Conservation (phyloP, 1,139 yeast genomes). For the Hemisphaericaspora subhashii region DNA sequence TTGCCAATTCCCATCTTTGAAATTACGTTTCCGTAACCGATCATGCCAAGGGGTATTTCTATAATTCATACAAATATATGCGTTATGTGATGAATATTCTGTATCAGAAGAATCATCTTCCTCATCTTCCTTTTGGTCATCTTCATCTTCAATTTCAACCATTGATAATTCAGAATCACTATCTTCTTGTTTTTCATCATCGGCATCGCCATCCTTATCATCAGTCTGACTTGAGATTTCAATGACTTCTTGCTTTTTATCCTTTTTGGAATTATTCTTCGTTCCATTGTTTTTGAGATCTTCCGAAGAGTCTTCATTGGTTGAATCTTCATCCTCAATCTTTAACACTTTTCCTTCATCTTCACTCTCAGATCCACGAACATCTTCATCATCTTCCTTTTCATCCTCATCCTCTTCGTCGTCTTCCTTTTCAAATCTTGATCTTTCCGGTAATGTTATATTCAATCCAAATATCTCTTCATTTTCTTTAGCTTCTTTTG, state of each 20-base stretch:
- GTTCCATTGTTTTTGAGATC: not conserved
- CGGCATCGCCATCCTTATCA: conserved; percentile 12
- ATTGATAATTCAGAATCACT: conserved; percentile 6
- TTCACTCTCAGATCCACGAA: conserved; percentile 28
- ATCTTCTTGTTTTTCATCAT: conserved; percentile 5
- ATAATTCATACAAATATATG: conserved; percentile 58
- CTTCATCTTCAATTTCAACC: conserved; percentile 28
- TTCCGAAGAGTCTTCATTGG: conserved; percentile 10
- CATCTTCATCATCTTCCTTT: conserved; percentile 18
- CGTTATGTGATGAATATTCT: conserved; percentile 40
- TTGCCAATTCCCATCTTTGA: conserved; percentile 87
- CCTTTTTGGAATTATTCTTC: not conserved
- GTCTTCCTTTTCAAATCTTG: conserved; percentile 16
- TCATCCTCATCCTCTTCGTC: conserved; percentile 15
- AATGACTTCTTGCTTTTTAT: not conserved
- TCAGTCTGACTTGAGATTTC: conserved; percentile 6
- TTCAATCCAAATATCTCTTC: conserved; percentile 37
- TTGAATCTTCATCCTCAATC: conserved; percentile 28
- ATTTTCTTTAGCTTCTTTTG: conserved; percentile 23
- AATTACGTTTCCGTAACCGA: conserved; percentile 68
- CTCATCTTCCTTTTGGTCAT: conserved; percentile 26
- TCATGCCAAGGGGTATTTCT: conserved; percentile 75
- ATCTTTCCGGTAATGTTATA: conserved; percentile 42
- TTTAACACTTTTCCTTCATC: conserved; percentile 22
- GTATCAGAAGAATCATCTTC: conserved; percentile 19